Conservation (phyloP, 345 rosid species). For the Moringa oleifera region DNA sequence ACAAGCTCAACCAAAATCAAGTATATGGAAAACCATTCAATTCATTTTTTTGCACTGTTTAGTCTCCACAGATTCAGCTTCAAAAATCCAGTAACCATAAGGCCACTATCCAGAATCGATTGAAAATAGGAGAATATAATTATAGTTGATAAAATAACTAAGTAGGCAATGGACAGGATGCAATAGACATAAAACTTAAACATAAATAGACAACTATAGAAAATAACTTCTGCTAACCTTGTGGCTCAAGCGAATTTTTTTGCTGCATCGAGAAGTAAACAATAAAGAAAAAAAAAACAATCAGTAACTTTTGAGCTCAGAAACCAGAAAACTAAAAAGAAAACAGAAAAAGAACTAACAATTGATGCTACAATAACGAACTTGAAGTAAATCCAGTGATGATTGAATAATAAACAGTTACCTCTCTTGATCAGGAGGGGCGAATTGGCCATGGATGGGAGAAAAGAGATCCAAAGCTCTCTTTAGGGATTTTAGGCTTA, state of each 20-base stretch:
- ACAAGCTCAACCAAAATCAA: neutral
- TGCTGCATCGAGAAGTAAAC: conserved; percentile 68
- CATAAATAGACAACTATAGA: neutral
- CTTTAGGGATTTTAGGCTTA: conserved; percentile 78
- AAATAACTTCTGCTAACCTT: conserved; percentile 52
- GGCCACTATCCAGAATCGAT: neutral
- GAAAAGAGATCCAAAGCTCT: conserved; percentile 87
- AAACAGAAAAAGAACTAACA: neutral
- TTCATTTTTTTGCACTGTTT: no score
- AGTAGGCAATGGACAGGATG: neutral
- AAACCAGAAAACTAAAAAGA: neutral
- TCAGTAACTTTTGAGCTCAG: neutral
- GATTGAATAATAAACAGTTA: conserved; percentile 15
- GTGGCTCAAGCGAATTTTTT: conserved; percentile 72
- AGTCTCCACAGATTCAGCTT: neutral
- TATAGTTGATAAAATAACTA: no score
- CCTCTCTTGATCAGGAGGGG: conserved; percentile 85
- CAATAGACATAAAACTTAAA: conserved; percentile 1
- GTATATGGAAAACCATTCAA: neutral
- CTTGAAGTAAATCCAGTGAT: no score
- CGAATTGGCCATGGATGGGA: conserved; percentile 60
- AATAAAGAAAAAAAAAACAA: conserved; percentile 3
- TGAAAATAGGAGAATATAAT: neutral
- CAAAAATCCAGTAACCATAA: neutral
- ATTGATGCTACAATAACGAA: no score